These are phyloP conservation scores for Hypoxylon sp. DNA, from an alignment of 2,329 filamentous ascomycete species.

Conservation along the genomic window DNA sequence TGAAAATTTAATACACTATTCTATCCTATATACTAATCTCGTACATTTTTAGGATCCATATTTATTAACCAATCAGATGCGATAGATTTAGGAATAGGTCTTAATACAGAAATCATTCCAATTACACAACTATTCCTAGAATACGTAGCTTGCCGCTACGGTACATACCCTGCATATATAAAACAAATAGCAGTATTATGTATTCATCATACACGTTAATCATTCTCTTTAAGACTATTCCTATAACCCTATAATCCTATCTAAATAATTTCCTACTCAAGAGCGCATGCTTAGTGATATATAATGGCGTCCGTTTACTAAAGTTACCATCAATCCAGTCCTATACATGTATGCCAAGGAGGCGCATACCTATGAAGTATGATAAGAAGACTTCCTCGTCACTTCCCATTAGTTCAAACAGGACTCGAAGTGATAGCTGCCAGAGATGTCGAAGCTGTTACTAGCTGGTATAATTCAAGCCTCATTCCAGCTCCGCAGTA, in stretches of 20 bases:
- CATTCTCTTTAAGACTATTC: not conserved
- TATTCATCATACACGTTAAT: no score
- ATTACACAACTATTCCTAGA: no score
- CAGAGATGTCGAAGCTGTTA: slow-evolving; percentile 31
- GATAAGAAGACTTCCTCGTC: not conserved
- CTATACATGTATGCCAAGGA: not conserved
- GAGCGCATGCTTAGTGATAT: slow-evolving; percentile 1
- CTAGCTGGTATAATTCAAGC: slow-evolving; percentile 57
- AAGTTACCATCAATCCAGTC: not conserved
- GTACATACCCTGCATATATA: no score
- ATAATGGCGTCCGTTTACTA: not conserved
- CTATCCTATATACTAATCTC: no score
- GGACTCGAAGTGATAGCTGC: slow-evolving; percentile 23
- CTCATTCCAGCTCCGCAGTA: slow-evolving; percentile 59
- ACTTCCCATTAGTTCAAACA: not conserved
- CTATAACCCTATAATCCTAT: not conserved
- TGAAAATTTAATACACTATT: no score
- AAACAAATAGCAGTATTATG: no score
- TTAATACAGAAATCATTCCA: no score
- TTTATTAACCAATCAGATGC: no score
- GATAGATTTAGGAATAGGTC: no score
- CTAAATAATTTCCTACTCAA: not conserved
- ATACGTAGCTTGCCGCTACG: no score
- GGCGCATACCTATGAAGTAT: not conserved
- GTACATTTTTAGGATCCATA: no score